These are phyloP conservation scores for Oryza meyeriana DNA, from an alignment of 176 grass and related monocot genomes.

Conservation along the genomic window DNA sequence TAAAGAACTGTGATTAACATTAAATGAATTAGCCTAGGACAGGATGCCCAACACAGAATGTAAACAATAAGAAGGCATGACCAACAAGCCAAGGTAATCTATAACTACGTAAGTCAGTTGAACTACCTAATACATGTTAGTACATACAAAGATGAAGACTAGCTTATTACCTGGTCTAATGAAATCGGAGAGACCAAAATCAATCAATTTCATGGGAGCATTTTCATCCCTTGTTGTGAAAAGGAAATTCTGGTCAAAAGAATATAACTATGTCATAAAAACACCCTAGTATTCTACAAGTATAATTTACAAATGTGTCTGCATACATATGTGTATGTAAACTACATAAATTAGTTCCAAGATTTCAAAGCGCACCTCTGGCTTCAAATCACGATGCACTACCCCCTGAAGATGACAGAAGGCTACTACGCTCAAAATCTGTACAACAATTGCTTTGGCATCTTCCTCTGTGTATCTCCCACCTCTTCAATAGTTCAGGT, in stretches of 20 bases:
- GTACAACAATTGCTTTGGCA: slow-evolving; percentile 91
- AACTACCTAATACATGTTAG: slow-evolving; percentile 10
- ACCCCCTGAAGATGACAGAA: slow-evolving; percentile 99
- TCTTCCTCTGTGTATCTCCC: slow-evolving; percentile 98
- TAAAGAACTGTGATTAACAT: neutral
- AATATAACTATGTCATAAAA: slow-evolving; percentile 39
- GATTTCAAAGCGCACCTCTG: slow-evolving; percentile 61
- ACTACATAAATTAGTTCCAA: slow-evolving; percentile 29
- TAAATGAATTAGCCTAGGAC: neutral
- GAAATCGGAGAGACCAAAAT: slow-evolving; percentile 99
- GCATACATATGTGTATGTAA: neutral
- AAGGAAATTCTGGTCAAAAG: slow-evolving; percentile 85
- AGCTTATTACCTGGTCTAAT: slow-evolving; percentile 86
- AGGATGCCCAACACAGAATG: neutral
- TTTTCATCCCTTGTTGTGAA: slow-evolving; percentile 87
- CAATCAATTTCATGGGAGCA: slow-evolving; percentile 98
- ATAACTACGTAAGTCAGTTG: neutral
- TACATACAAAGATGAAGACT: slow-evolving; percentile 2
- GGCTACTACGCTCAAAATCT: slow-evolving; percentile 88
- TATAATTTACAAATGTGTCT: neutral
- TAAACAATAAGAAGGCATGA: slow-evolving; percentile 3
- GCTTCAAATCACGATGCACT: slow-evolving; percentile 97
- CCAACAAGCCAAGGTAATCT: neutral
- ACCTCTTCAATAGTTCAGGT: slow-evolving; percentile 75
- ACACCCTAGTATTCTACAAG: neutral